These are phyloP conservation scores for Hirschioporus abietinus DNA, from an alignment of 768 basidiomycete species.

Conservation along the genomic window DNA sequence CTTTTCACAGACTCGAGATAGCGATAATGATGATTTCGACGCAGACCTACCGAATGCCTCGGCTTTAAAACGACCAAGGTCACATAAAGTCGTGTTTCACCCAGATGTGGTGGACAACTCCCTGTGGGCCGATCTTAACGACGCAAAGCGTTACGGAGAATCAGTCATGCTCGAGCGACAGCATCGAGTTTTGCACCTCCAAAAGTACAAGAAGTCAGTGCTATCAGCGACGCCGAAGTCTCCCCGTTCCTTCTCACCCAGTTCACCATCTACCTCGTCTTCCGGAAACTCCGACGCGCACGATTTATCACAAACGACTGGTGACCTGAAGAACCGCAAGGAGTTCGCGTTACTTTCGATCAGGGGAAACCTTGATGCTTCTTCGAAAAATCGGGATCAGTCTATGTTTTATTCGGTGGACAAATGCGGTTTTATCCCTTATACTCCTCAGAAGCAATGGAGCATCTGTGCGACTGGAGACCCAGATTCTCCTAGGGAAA, in stretches of 20 bases:
- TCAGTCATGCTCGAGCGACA: background rate
- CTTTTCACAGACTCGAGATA: background rate
- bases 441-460: background rate
- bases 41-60: background rate
- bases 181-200: background rate
- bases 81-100: conserved; percentile 13
- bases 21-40: background rate
- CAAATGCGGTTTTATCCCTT: background rate
- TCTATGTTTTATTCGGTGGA: background rate
- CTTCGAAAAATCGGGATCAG: background rate
- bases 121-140: conserved; percentile 9
- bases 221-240: background rate
- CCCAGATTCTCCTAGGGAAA: background rate
- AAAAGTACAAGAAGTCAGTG: background rate
- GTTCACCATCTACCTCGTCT: background rate
- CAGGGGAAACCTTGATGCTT: background rate
- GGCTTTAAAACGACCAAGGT: background rate
- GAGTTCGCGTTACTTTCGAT: background rate
- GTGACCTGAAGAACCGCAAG: background rate
- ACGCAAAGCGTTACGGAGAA: background rate
- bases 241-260: background rate
- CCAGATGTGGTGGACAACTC: conserved; percentile 17
- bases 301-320: background rate
- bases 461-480: background rate
- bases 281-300: background rate